Base-by-base conservation (phyloP, 2,329 filamentous ascomycete genomes). In the Aspergillus sp. region DNA sequence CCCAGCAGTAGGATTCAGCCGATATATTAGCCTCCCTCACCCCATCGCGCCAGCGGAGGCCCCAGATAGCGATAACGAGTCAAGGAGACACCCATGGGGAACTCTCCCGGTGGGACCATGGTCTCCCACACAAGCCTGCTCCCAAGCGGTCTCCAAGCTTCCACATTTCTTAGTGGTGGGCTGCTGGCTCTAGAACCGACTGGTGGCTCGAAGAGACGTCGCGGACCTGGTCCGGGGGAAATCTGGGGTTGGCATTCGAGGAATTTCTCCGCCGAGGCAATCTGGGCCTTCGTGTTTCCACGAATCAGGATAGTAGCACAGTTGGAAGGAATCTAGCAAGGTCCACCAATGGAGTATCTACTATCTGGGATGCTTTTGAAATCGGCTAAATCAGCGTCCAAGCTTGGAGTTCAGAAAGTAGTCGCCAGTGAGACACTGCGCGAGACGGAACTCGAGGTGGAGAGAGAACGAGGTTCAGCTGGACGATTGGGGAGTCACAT, bases 221-320 rank as follows among this genome's bases (percentile, higher is more conserved):
- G 31, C 45, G 46, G 60, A 23, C 30, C 41, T 22, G 58, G 47
- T 61, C 59, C 62, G 66, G 67, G 69, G 68, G 69, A 67, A 71
- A 65, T 57, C 54, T 50, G 62, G 63, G 67, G 69, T 66, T 65
- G 64, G 66, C 68, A 72, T 73, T 73, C 70, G 70, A 73, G 72
- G 71, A 73, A 72, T 68, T 73, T 70, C 70, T 71, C 59, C 64
- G 57, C 65, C 64, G 65, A 53, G 50, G 53, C 50, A n/a, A 50
- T 49, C 43, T 23, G 41, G 22, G 57, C 23, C 31, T 49, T 25
- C 19, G 9, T 22, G 31, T 65, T 73, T 71, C 72, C 72, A 74
- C 72, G 68, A 74, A 74, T 74, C 68, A 70, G 41, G 28, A 17
- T 43, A 31, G 25, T 13, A 45, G 47, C 25, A 48, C 57, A 41